Conservation (phyloP, 495 filamentous ascomycete genomes). For the Trichocladium uniseriatum region DNA sequence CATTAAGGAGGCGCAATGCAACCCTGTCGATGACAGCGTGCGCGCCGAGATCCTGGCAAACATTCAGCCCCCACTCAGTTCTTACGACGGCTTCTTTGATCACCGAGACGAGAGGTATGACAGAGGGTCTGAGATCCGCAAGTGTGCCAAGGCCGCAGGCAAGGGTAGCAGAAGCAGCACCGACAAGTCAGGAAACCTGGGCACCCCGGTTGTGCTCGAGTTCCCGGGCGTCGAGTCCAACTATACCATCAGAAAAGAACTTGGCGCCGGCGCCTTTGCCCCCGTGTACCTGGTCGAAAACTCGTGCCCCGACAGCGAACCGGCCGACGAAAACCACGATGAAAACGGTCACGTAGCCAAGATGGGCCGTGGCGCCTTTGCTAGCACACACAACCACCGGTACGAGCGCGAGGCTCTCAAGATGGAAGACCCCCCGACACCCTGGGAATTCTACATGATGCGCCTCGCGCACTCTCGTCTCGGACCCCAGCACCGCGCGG, state of each 20-base stretch:
- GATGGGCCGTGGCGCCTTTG: slow-evolving; percentile 44
- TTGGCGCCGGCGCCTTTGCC: slow-evolving; percentile 88
- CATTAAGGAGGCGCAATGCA: slow-evolving; percentile 75
- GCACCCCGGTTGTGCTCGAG: slow-evolving; percentile 50
- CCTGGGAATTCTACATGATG: slow-evolving; percentile 98
- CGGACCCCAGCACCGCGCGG: slow-evolving; percentile 52
- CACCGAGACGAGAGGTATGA: slow-evolving; percentile 49
- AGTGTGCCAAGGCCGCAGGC: slow-evolving; percentile 57
- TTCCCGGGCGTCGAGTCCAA: slow-evolving; percentile 51
- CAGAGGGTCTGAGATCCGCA: slow-evolving; percentile 64
- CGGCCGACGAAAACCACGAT: slow-evolving; percentile 32
- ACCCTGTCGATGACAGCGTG: slow-evolving; percentile 69
- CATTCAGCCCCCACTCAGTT: slow-evolving; percentile 57
- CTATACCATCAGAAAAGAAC: slow-evolving; percentile 77
- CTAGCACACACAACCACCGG: slow-evolving; percentile 36
- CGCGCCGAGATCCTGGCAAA: slow-evolving; percentile 64
- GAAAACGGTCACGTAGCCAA: slow-evolving; percentile 38
- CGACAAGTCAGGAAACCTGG: slow-evolving; percentile 50
- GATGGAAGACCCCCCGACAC: slow-evolving; percentile 72
- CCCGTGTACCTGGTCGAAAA: slow-evolving; percentile 88
- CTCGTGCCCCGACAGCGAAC: slow-evolving; percentile 34
- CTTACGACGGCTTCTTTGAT: slow-evolving; percentile 70
- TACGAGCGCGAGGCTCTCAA: slow-evolving; percentile 74
- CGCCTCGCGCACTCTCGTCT: slow-evolving; percentile 67
- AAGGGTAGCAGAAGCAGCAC: slow-evolving; percentile 52